Evolutionary conservation across 1,284 basidiomycete species (phyloP).

Genomic region (Trichosporon sp.): DNA sequence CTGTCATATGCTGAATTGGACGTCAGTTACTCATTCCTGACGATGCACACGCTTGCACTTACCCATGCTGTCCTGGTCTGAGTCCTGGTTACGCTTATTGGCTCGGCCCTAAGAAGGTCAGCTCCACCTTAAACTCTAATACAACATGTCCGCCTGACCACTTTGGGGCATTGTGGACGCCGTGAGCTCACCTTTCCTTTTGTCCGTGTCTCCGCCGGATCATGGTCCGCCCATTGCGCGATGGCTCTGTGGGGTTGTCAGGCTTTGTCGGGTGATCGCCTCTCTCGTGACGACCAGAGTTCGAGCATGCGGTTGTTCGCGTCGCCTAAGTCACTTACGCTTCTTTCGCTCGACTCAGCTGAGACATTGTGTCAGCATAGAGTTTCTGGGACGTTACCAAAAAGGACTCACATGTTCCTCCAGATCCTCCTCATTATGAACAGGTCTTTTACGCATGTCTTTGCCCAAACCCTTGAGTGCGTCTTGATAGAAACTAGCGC

Average conservation of each 20-base stretch:
- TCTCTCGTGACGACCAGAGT: not conserved
- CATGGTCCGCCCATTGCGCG: conserved; percentile 14
- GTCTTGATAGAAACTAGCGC: conserved; percentile 67
- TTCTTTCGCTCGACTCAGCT: conserved; percentile 24
- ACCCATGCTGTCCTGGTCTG: conserved; percentile 76
- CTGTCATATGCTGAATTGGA: conserved; percentile 20
- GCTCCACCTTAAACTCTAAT: not conserved
- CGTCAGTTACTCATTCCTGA: conserved; percentile 14
- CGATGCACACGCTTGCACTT: conserved; percentile 50
- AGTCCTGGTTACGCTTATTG: conserved; percentile 61
- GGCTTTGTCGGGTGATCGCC: not conserved
- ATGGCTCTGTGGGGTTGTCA: conserved; percentile 20
- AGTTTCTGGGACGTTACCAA: not conserved
- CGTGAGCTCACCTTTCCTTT: conserved; percentile 17
- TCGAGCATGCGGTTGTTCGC: conserved; percentile 19
- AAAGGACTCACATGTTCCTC: conserved; percentile 26
- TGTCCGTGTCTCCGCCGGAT: not conserved
- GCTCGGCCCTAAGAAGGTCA: conserved; percentile 12
- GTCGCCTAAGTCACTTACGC: conserved; percentile 21
- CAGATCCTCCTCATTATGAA: conserved; percentile 24
- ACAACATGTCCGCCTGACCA: not conserved
- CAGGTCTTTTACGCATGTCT: conserved; percentile 36
- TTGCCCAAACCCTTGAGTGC: conserved; percentile 64
- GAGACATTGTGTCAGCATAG: conserved; percentile 11
- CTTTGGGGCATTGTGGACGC: not conserved